Evolutionary conservation across 768 basidiomycete species (phyloP).

Genomic region (Butyriboletus loyo): DNA sequence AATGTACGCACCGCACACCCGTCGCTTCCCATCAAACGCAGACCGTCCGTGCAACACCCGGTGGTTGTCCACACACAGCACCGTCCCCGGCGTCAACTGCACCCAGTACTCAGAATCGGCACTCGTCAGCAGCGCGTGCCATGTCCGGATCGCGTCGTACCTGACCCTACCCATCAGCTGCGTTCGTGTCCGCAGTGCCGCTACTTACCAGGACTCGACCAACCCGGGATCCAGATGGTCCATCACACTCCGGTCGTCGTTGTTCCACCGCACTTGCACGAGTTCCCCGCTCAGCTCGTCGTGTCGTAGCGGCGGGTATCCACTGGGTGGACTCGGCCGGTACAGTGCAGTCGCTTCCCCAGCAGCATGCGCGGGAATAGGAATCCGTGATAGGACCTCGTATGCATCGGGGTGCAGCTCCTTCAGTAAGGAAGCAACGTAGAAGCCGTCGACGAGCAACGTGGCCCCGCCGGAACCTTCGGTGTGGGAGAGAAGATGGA

Average conservation of each 20-base stretch:
- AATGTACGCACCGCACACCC: slow-evolving; percentile 96
- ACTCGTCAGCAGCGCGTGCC: slow-evolving; percentile 73
- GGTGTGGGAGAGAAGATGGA: slow-evolving; percentile 86
- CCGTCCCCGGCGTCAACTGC: slow-evolving; percentile 83
- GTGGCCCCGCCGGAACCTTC: slow-evolving; percentile 82
- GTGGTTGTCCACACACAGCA: slow-evolving; percentile 92
- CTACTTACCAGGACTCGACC: slow-evolving; percentile 69
- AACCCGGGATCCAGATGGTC: slow-evolving; percentile 50
- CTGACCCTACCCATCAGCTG: slow-evolving; percentile 30
- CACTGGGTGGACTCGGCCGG: slow-evolving; percentile 50
- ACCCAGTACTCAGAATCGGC: slow-evolving; percentile 91
- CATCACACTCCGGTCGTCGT: slow-evolving; percentile 87
- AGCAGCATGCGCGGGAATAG: slow-evolving; percentile 83
- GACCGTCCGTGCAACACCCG: slow-evolving; percentile 95
- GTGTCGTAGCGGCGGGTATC: slow-evolving; percentile 73
- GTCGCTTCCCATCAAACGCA: slow-evolving; percentile 78
- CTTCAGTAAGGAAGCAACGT: slow-evolving; percentile 78
- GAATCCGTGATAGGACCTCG: slow-evolving; percentile 59
- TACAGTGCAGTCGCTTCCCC: slow-evolving; percentile 66
- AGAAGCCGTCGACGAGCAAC: slow-evolving; percentile 95
- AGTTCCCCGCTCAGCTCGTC: slow-evolving; percentile 59
- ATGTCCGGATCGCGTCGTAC: slow-evolving; percentile 79
- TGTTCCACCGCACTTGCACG: slow-evolving; percentile 87
- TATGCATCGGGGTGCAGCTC: slow-evolving; percentile 71
- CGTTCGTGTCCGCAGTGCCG: background rate